Evolutionary conservation across 805 yeast genomes (phyloP).

Genomic region (Ogataea ramenticola): DNA sequence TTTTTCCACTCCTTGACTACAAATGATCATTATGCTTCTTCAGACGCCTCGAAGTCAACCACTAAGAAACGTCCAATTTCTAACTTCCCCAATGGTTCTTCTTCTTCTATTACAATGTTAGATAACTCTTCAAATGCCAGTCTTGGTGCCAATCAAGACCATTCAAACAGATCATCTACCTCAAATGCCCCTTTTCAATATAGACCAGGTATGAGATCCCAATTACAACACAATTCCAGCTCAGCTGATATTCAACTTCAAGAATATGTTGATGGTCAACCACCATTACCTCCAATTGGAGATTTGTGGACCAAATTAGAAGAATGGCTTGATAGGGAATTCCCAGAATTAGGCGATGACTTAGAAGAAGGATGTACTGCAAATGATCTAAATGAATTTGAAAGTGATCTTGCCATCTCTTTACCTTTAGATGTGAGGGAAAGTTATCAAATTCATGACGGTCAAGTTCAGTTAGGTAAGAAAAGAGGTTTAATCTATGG

Average conservation of each 20-base stretch:
- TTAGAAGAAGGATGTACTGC: constrained; percentile 73
- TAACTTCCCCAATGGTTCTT: constrained; percentile 13
- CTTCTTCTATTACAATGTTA: constrained; percentile 22
- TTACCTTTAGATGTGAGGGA: constrained; percentile 82
- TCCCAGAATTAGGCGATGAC: constrained; percentile 76
- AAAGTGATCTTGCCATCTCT: constrained; percentile 65
- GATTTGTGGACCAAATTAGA: constrained; percentile 88
- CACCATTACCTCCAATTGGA: constrained; percentile 56
- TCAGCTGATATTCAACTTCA: constrained; percentile 52
- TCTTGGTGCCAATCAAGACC: constrained; percentile 24
- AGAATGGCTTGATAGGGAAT: constrained; percentile 70
- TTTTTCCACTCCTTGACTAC: constrained; percentile 45
- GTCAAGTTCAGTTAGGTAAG: constrained; percentile 75
- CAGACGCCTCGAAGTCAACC: constrained; percentile 23
- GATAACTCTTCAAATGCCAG: constrained; percentile 26
- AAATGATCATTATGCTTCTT: constrained; percentile 53
- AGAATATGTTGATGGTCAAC: constrained; percentile 35
- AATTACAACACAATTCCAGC: constrained; percentile 19
- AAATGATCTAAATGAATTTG: constrained; percentile 75
- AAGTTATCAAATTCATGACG: constrained; percentile 78
- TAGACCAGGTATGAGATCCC: constrained; percentile 32
- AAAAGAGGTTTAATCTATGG: constrained; percentile 79
- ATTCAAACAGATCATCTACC: constrained; percentile 31
- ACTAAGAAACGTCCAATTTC: constrained; percentile 9
- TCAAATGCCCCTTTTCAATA: constrained; percentile 33